Conservation (phyloP, 495 filamentous ascomycete genomes). For the Xanthoparmelia taractica region DNA sequence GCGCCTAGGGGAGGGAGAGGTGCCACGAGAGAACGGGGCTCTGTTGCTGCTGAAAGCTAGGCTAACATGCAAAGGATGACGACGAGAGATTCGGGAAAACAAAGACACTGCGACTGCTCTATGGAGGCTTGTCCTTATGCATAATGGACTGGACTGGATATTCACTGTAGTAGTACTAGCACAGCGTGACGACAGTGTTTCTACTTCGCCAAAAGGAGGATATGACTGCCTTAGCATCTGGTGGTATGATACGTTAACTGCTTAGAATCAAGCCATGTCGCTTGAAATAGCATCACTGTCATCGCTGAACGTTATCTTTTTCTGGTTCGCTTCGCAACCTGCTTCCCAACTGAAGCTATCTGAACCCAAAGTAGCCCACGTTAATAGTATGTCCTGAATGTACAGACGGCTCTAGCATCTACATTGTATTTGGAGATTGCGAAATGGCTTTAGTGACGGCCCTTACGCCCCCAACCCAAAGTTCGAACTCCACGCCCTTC, state of each 20-base stretch:
- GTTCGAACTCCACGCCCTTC: slow-evolving; percentile 39
- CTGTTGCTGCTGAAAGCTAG: slow-evolving; percentile 18
- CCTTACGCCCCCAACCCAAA: slow-evolving; percentile 43
- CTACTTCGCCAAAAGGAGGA: neutral
- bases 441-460: slow-evolving; percentile 5
- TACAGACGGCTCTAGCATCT: neutral
- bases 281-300: neutral
- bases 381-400: neutral
- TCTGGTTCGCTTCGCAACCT: neutral
- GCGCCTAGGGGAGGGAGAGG: slow-evolving; percentile 48
- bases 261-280: neutral
- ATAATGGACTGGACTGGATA: slow-evolving; percentile 11
- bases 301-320: neutral
- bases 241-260: neutral
- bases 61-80: neutral
- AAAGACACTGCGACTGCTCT: neutral
- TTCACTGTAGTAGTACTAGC: slow-evolving; percentile 10
- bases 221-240: neutral
- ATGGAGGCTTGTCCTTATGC: neutral
- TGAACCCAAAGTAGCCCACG: neutral
- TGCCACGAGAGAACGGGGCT: slow-evolving; percentile 34
- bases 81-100: neutral
- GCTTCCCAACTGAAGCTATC: neutral
- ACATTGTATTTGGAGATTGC: neutral
- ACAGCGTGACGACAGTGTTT: slow-evolving; percentile 3